Base-by-base conservation (phyloP, 1,139 yeast species). In the Sugiyamaella neomexicana region DNA sequence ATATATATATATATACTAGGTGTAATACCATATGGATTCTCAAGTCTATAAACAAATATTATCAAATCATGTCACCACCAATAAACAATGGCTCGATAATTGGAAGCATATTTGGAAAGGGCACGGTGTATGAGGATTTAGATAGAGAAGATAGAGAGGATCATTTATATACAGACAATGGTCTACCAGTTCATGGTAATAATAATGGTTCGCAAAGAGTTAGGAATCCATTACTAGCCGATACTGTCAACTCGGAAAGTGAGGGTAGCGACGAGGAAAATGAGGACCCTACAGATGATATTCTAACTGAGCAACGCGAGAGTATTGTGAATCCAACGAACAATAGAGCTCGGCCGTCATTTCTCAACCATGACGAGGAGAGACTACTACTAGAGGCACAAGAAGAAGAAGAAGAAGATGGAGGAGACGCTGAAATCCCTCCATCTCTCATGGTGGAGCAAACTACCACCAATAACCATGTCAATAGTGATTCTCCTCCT, bases 391-490 rank as follows among this genome's bases (percentile, higher is more conserved):
- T 23, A 5, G 43, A 42, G 13, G 37, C n/a, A n/a, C n/a, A 32
- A 32, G 37, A 40, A 3, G 43, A 42, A 37, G 38, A 41, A 3
- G 44, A 43, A 36, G 50, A 29, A 7, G 37, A 31, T 37, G 58
- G 40, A 15, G 61, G 53, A 5, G 62, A 45, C 23, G 32, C 32
- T 12, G 60, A 60, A 13, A 68, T 62, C 1, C 69, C 70, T 7
- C 51, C 63, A 53, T 67, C 70, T 1, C 58, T 68, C 12, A 60
- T 68, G 68, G 63, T 66, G 3, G 51, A 47, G 16, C 39, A 38
- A 23, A n/a, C 32, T 34, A 29, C 49, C 17, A 27, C 36, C 20
- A 17, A 13, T 5, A 27, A 17, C 13, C 16, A 40, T n/a, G 10
- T 2, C 17, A 23, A 5, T 8, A 5, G 8, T 9, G 20, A 25